Conservation (phyloP, 257 asterid genomes). For the Paulownia fortunei region DNA sequence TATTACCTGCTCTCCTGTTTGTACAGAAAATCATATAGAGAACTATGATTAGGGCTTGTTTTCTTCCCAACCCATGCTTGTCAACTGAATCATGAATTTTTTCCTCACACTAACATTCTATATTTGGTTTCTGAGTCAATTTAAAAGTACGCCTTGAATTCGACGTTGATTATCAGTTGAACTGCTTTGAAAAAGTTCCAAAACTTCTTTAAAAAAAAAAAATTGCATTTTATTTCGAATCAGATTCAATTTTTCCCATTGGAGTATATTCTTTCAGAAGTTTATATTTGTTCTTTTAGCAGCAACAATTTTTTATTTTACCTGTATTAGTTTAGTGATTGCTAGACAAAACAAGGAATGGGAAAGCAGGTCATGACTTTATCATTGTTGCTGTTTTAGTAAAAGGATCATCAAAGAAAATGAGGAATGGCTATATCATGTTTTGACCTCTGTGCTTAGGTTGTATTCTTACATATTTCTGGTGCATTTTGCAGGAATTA, state of each 20-base stretch:
- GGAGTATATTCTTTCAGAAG: neutral
- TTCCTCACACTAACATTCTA: too few species aligned
- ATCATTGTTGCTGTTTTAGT: neutral
- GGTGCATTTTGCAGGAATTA: slow-evolving; percentile 66
- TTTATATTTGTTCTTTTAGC: neutral
- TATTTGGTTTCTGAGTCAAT: too few species aligned
- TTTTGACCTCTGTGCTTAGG: neutral
- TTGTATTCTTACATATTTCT: slow-evolving; percentile 8
- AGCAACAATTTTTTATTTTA: neutral
- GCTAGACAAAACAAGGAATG: neutral
- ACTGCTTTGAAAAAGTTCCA: neutral
- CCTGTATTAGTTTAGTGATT: neutral
- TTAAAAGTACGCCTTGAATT: too few species aligned
- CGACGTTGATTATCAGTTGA: neutral
- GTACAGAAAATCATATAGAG: neutral
- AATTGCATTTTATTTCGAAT: neutral
- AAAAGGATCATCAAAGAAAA: neutral
- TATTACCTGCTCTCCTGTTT: neutral
- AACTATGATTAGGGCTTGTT: neutral
- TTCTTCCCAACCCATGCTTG: neutral
- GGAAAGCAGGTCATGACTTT: neutral
- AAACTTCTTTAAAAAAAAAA: neutral
- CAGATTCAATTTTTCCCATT: neutral
- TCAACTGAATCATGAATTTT: neutral
- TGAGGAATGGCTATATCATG: neutral